Evolutionary conservation across 2,329 filamentous ascomycete genomes (phyloP).

Genomic region (Penicillium olsonii): DNA sequence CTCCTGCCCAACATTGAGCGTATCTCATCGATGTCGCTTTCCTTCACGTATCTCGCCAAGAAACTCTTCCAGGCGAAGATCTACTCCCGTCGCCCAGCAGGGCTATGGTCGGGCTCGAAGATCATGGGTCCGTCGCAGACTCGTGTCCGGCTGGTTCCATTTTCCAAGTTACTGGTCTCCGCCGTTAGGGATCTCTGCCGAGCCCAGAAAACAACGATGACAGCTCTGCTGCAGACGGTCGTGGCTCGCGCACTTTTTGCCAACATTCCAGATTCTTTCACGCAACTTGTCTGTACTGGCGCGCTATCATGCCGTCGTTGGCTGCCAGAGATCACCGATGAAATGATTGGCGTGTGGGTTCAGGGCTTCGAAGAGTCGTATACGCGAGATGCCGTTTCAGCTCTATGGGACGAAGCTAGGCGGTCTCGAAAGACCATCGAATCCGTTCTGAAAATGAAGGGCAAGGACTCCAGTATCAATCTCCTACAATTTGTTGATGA

Average conservation of each 20-base stretch:
- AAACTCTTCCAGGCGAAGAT: conserved; percentile 37
- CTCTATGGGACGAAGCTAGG: conserved; percentile 38
- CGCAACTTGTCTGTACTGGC: conserved; percentile 33
- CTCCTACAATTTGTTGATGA: conserved; percentile 46
- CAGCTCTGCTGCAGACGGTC: conserved; percentile 41
- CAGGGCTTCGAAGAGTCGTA: conserved; percentile 37
- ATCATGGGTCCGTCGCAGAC: conserved; percentile 26
- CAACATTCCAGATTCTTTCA: conserved; percentile 31
- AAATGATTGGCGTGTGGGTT: conserved; percentile 42
- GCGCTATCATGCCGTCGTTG: conserved; percentile 44
- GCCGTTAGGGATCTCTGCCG: conserved; percentile 37
- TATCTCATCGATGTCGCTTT: conserved; percentile 42
- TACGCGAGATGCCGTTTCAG: conserved; percentile 23
- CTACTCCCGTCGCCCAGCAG: conserved; percentile 28
- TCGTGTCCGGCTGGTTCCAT: conserved; percentile 31
- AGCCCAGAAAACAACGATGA: conserved; percentile 43
- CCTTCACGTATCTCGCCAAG: conserved; percentile 36
- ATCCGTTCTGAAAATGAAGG: conserved; percentile 26
- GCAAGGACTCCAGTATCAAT: conserved; percentile 36
- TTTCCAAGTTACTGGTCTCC: conserved; percentile 33
- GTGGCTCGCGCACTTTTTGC: conserved; percentile 42
- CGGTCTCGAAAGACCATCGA: conserved; percentile 34
- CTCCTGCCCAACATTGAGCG: conserved; percentile 46
- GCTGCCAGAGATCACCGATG: conserved; percentile 37
- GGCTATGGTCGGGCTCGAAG: conserved; percentile 40